Conservation (phyloP, 805 yeast genomes). For the Myxozyma neglecta region DNA sequence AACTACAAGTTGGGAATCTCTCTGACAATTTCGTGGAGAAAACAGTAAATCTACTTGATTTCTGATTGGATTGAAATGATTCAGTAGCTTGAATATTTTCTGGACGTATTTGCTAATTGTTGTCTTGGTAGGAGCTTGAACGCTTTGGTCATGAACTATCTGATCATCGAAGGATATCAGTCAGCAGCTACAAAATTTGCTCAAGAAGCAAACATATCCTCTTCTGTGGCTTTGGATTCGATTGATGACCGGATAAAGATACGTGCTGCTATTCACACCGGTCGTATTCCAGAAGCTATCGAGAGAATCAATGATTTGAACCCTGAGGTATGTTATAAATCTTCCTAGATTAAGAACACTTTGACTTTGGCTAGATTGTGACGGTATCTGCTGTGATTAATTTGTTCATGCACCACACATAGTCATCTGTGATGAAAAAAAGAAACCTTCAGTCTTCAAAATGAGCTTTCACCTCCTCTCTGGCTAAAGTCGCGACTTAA, state of each 20-base stretch:
- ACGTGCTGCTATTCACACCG: conserved; percentile 55
- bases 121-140: conserved; percentile 41
- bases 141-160: conserved; percentile 64
- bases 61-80: conserved; percentile 16
- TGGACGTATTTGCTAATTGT: background rate
- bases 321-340: conserved; percentile 47
- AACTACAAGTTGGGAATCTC: conserved; percentile 36
- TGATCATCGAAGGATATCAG: conserved; percentile 75
- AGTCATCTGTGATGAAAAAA: conserved; percentile 31
- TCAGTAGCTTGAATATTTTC: background rate
- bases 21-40: conserved; percentile 34
- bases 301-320: conserved; percentile 56
- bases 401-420: conserved; percentile 37
- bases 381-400: conserved; percentile 28
- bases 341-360: background rate
- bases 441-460: conserved; percentile 37
- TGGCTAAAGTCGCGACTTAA: background rate
- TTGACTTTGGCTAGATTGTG: background rate
- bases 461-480: conserved; percentile 24
- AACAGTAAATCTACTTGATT: conserved; percentile 21
- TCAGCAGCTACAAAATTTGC: conserved; percentile 65
- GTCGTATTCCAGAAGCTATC: conserved; percentile 62
- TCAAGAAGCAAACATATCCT: conserved; percentile 46
- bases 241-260: conserved; percentile 56
- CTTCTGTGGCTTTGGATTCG: conserved; percentile 48